Percentiles rank a stretch among this genome's conserved stretches.
phyloP scores from a whole-genome alignment of 441 rosid species.

The Bocquillonia castaneifolia region DNA sequence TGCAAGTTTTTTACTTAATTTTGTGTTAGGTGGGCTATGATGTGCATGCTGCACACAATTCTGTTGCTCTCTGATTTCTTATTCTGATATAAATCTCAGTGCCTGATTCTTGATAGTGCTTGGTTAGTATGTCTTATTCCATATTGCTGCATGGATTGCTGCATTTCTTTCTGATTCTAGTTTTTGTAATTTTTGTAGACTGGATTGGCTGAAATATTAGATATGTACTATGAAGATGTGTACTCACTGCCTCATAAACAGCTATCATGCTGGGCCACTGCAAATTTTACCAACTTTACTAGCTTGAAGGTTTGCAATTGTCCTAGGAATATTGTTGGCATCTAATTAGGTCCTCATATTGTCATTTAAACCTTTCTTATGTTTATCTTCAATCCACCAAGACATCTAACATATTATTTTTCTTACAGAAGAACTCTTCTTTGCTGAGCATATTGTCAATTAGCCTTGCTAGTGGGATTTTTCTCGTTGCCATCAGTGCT shows the following conservation, averaged over 20 bases:
- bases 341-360: neutral
- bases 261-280: slow-evolving; percentile 40
- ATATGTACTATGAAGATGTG: slow-evolving; percentile 72
- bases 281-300: slow-evolving; percentile 43
- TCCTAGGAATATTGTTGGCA: neutral
- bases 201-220: slow-evolving; percentile 70
- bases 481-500: slow-evolving; percentile 44
- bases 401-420: slow-evolving; percentile 21
- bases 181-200: slow-evolving; percentile 41
- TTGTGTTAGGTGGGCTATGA: neutral
- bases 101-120: neutral
- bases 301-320: slow-evolving; percentile 49
- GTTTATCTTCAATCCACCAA: slow-evolving; percentile 4
- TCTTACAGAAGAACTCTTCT: slow-evolving; percentile 54
- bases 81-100: neutral
- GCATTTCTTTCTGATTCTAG: slow-evolving; percentile 22
- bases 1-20: neutral
- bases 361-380: neutral
- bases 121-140: too few species aligned
- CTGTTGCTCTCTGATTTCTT: neutral
- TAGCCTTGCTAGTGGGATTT: slow-evolving; percentile 60
- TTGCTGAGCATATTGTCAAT: slow-evolving; percentile 47
- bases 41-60: neutral
- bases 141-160: slow-evolving; percentile 1
- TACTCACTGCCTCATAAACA: slow-evolving; percentile 70